phyloP scores from a whole-genome alignment of 352 stramenopile species.

The Phytophthora megakarya region DNA sequence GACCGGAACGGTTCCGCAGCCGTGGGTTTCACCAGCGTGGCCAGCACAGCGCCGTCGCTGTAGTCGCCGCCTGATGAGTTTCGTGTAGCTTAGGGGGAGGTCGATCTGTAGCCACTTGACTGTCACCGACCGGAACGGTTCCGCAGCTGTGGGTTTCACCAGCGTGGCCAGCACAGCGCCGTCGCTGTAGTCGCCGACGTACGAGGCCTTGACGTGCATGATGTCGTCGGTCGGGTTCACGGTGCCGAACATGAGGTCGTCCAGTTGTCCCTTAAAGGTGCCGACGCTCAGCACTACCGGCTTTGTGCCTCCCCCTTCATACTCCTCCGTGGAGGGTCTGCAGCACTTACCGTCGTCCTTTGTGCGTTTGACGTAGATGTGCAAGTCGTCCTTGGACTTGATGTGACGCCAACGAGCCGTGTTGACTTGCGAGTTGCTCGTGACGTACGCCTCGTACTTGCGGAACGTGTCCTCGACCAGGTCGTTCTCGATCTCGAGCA shows the following conservation, averaged over 20 bases:
- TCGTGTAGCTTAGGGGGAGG: conserved; percentile 20
- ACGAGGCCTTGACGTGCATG: conserved; percentile 43
- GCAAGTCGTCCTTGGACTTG: conserved; percentile 35
- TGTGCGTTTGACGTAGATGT: conserved; percentile 25
- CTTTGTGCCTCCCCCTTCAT: not conserved
- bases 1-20: conserved; percentile 17
- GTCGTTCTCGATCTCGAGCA: conserved; percentile 24
- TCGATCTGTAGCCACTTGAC: conserved; percentile 31
- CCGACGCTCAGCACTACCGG: conserved; percentile 32
- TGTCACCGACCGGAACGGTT: conserved; percentile 23
- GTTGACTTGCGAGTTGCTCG: conserved; percentile 25
- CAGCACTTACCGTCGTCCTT: not conserved
- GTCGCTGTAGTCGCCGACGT: conserved; percentile 41
- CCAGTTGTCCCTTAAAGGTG: conserved; percentile 34
- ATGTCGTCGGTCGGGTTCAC: conserved; percentile 40
- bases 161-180: conserved; percentile 23
- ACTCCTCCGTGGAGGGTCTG: not conserved
- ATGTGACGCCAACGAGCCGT: conserved; percentile 21
- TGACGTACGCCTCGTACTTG: conserved; percentile 35
- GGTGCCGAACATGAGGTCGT: conserved; percentile 48
- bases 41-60: conserved; percentile 30
- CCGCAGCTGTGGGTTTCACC: conserved; percentile 1
- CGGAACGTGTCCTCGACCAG: conserved; percentile 25
- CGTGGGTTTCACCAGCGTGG: conserved; percentile 13
- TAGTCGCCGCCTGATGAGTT: no score